phyloP scores from a whole-genome alignment of 1,284 basidiomycete genomes.

The Wallemia hederae region DNA sequence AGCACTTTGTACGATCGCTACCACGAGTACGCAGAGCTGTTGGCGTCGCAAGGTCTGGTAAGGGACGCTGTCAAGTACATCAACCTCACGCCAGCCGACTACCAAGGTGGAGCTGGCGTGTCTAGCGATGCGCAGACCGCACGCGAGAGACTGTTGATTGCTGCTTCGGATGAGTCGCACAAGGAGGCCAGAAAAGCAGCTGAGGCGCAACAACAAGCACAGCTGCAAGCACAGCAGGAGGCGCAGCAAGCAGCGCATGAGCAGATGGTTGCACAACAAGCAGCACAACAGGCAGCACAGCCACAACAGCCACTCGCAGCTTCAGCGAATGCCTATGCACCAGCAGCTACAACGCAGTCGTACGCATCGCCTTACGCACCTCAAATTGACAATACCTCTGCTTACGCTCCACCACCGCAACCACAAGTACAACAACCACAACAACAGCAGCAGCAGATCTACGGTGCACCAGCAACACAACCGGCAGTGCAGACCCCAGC shows the following conservation, averaged over 20 bases:
- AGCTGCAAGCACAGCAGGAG: conserved; percentile 3
- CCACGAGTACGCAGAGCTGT: conserved; percentile 76
- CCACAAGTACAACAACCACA: neutral
- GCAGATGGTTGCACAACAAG: conserved; percentile 18
- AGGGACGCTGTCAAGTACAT: conserved; percentile 55
- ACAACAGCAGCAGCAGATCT: neutral
- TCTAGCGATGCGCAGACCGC: conserved; percentile 29
- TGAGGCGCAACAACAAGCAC: conserved; percentile 6
- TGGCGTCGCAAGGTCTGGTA: conserved; percentile 66
- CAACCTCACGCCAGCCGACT: conserved; percentile 48
- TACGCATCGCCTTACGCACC: conserved; percentile 8
- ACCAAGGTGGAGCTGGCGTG: conserved; percentile 30
- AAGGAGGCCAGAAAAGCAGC: conserved; percentile 4
- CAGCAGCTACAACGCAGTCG: conserved; percentile 1
- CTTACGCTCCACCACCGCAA: neutral
- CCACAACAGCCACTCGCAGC: neutral
- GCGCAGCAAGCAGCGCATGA: conserved; percentile 2
- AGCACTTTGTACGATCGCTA: conserved; percentile 68
- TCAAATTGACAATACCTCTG: neutral
- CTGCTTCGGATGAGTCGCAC: conserved; percentile 5
- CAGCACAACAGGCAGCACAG: neutral
- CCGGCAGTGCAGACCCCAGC: neutral
- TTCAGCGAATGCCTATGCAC: neutral
- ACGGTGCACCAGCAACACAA: neutral
- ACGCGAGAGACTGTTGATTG: conserved; percentile 28